Conservation (phyloP, 768 basidiomycete species). For the Daedaleopsis sinensis region DNA sequence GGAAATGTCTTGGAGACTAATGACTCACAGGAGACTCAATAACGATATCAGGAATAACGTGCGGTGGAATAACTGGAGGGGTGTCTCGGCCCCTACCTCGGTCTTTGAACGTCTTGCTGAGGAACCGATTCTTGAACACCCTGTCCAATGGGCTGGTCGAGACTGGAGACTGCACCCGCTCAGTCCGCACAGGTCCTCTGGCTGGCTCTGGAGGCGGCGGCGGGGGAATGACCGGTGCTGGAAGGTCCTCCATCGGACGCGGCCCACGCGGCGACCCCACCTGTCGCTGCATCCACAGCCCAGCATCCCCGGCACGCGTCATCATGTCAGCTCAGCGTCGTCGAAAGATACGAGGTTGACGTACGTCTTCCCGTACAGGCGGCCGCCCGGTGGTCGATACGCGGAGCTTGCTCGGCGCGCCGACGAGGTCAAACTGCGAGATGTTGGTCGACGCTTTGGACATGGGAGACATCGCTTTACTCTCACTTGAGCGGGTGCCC, state of each 20-base stretch:
- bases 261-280: conserved; percentile 22
- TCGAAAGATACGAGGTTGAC: conserved; percentile 9
- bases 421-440: conserved; percentile 29
- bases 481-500: not conserved
- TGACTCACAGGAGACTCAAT: conserved; percentile 29
- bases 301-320: not conserved
- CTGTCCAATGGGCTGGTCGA: conserved; percentile 17
- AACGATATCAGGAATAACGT: conserved; percentile 24
- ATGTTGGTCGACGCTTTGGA: conserved; percentile 32
- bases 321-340: conserved; percentile 12
- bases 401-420: conserved; percentile 7
- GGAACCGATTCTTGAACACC: conserved; percentile 25
- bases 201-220: conserved; percentile 6
- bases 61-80: not conserved
- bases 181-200: conserved; percentile 6
- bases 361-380: conserved; percentile 20
- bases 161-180: conserved; percentile 1
- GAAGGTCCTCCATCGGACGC: conserved; percentile 18
- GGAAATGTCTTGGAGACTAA: not conserved
- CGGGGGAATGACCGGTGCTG: not conserved
- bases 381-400: not conserved
- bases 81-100: not conserved
- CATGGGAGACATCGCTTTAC: conserved; percentile 24
- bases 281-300: conserved; percentile 11
- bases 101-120: conserved; percentile 13